These are phyloP conservation scores for Boletus semigastroideus DNA, from an alignment of 1,284 basidiomycete genomes.

Conservation along the genomic window DNA sequence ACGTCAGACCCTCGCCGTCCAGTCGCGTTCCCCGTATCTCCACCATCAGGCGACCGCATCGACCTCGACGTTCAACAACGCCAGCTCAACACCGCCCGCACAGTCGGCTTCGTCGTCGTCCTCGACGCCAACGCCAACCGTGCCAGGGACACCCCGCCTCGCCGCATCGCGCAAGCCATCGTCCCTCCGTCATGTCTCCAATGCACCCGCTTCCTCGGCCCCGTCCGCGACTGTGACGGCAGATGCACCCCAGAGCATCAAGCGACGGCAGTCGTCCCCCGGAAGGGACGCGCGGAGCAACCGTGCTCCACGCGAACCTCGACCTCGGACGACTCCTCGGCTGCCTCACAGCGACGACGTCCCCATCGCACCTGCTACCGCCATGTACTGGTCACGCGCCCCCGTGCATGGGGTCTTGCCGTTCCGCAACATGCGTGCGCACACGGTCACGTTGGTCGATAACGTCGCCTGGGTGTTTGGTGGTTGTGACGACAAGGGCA, in stretches of 20 bases:
- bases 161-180: conserved; percentile 30
- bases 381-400: conserved; percentile 87
- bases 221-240: neutral
- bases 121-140: conserved; percentile 14
- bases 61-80: conserved; percentile 30
- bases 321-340: conserved; percentile 45
- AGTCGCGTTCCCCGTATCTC: conserved; percentile 30
- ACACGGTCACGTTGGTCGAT: conserved; percentile 83
- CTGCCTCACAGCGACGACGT: conserved; percentile 58
- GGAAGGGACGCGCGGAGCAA: conserved; percentile 23
- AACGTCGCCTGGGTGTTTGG: conserved; percentile 86
- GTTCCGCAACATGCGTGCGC: conserved; percentile 75
- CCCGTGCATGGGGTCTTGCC: conserved; percentile 80
- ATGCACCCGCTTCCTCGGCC: conserved; percentile 5
- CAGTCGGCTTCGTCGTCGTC: conserved; percentile 4
- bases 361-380: conserved; percentile 51
- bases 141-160: conserved; percentile 31
- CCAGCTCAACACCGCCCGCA: neutral
- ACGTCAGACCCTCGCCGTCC: neutral
- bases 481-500: conserved; percentile 81
- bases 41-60: conserved; percentile 35
- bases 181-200: conserved; percentile 29
- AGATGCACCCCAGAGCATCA: conserved; percentile 23
- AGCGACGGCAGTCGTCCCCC: conserved; percentile 30
- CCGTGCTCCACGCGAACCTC: conserved; percentile 27